A percentile compares a stretch with the other conserved stretches of the same genome.
Conservation (phyloP, 2,329 filamentous ascomycete genomes). For the Didymellaceae sp. region DNA sequence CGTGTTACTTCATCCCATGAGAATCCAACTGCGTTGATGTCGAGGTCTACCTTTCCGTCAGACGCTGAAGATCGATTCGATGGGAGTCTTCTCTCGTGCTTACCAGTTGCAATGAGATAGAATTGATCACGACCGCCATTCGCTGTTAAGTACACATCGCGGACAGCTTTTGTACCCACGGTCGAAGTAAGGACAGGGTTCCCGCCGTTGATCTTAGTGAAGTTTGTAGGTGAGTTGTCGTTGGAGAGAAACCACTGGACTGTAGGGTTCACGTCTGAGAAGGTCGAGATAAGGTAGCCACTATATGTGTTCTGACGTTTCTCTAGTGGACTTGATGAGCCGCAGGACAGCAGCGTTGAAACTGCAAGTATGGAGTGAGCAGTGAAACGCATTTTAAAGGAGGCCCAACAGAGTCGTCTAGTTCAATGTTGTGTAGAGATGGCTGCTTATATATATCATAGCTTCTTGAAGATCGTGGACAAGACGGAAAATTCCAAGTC, state of each 20-base stretch:
- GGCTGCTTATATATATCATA: too few species aligned
- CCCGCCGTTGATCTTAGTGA: slow-evolving; percentile 17
- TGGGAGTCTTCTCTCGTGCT: not conserved
- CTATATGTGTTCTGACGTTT: slow-evolving; percentile 3
- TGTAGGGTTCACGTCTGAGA: slow-evolving; percentile 14
- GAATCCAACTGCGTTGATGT: slow-evolving; percentile 10
- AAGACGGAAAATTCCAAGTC: too few species aligned
- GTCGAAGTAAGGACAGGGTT: slow-evolving; percentile 17
- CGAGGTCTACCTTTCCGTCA: not conserved
- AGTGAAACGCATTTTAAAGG: slow-evolving; percentile 1
- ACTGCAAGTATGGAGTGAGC: not conserved
- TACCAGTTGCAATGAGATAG: slow-evolving; percentile 16
- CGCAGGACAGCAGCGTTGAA: not conserved
- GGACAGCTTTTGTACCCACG: slow-evolving; percentile 19
- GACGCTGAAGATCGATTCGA: not conserved
- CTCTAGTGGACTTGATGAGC: not conserved
- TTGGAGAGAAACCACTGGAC: slow-evolving; percentile 17
- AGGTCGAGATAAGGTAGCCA: slow-evolving; percentile 18
- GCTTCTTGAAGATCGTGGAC: too few species aligned
- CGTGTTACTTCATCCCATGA: slow-evolving; percentile 19
- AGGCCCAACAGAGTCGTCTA: too few species aligned
- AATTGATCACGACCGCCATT: slow-evolving; percentile 13
- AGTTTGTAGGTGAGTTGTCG: slow-evolving; percentile 14
- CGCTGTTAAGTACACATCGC: slow-evolving; percentile 16
- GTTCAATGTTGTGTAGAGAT: too few species aligned